Evolutionary conservation across 2,329 filamentous ascomycete species (phyloP).

Genomic region (Reticulascus tulasneorum): DNA sequence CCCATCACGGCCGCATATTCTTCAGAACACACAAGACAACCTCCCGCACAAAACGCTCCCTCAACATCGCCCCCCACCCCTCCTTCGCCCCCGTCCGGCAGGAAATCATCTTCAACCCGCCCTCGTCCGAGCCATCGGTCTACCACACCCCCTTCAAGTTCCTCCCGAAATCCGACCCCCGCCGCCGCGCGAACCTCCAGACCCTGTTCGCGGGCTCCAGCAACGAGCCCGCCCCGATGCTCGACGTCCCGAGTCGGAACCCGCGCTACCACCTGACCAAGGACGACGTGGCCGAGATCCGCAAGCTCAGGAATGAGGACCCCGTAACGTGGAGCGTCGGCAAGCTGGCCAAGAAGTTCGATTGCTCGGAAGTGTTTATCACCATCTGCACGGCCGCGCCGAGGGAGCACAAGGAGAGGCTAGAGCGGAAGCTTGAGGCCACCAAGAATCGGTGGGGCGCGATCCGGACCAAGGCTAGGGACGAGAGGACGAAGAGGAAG

Average conservation of each 20-base stretch:
- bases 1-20: no score
- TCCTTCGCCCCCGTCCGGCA: constrained; percentile 49
- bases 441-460: constrained; percentile 56
- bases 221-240: constrained; percentile 25
- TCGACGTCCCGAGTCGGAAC: constrained; percentile 22
- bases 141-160: constrained; percentile 65
- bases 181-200: constrained; percentile 45
- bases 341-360: constrained; percentile 43
- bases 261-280: constrained; percentile 49
- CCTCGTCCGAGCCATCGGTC: constrained; percentile 45
- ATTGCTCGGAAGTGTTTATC: constrained; percentile 46
- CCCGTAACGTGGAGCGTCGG: constrained; percentile 52
- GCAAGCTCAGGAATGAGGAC: constrained; percentile 47
- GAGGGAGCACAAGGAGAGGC: constrained; percentile 41
- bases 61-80: constrained; percentile 58
- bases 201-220: constrained; percentile 34
- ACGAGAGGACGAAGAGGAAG: constrained; percentile 51
- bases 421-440: constrained; percentile 41
- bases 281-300: constrained; percentile 58
- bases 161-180: constrained; percentile 54
- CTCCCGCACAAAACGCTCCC: constrained; percentile 50
- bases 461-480: constrained; percentile 47
- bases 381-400: constrained; percentile 52
- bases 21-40: constrained; percentile 46
- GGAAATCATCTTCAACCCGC: constrained; percentile 46